Evolutionary conservation across 331 rosid genomes (phyloP), one percentile per base, ranked within the genome.

Genomic region (Rhamnella rubrinervis): DNA sequence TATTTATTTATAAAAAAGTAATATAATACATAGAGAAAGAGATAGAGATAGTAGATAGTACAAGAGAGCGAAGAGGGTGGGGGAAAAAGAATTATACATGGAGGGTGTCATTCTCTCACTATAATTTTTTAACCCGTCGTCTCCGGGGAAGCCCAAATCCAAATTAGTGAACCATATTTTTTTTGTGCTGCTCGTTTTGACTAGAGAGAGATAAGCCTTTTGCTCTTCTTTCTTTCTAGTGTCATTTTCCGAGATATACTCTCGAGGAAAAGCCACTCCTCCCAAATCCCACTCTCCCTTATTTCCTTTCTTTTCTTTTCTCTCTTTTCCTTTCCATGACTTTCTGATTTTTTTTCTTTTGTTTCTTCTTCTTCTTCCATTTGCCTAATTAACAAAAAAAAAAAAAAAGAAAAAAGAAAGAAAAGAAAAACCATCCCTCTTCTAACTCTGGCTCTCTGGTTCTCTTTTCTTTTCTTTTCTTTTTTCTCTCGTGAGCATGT

Each of bases 161-260:
- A 83, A 84, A 67, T 23, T 23, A 23, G 70, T 59, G 60, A 15
- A 66, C 67, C 52, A 15, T 58, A 71, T 65, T 69, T 74, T 70
- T 63, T 66, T 69, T 35, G 70, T 61, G 51, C 58, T 63, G 56
- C 35, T 46, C 64, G 17, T 59, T 59, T 19, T 57, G 72, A 66
- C 52, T 2, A 66, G 65, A 66, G 58, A 51, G 77, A 75, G 57
- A 74, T 60, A 67, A 57, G 28, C 50, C 57, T 63, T 63, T 60
- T 59, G 78, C 71, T 66, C 74, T 71, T 66, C 77, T 35, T 76
- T 74, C 59, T 65, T 67, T 72, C 82, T 86, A 89, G 76, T 85
- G 98, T 92, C 98, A 81, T 89, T 92, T 92, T 92, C 96, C 85
- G 28, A 89, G 74, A 84, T 82, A 92, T 85, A 87, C 95, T 79